Evolutionary conservation across 495 filamentous ascomycete species (phyloP), one percentile per base, ranked within the genome.

Genomic region (Penicillium cinerascens): DNA sequence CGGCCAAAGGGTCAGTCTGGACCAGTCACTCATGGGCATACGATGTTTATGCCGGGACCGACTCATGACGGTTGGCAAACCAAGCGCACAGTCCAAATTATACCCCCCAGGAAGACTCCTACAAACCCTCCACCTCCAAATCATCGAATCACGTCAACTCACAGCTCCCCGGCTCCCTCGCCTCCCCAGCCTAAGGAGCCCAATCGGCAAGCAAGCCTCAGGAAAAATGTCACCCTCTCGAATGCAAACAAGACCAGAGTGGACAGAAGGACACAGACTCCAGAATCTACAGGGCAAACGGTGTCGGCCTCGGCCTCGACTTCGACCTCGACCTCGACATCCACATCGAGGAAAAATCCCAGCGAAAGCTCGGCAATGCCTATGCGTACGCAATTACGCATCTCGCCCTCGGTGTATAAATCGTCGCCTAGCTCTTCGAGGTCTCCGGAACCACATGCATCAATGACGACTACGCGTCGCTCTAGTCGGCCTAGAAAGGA

Each of bases 1-100:
- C 18, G 17, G 18, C n/a, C 6, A 21, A 20, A 5, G 20, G 22
- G 18, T 6, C 39, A 51, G 17, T 1, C 13, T 18, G 10, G 18
- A 1, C 29, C 10, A 15, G 50, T 58, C 7, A 54, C 51, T 13
- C 51, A 58, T 47, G 51, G 47, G 6, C 50, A 54, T 46, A 47
- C 46, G 2, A 41, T 25, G 9, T 54, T 58, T 22, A 29, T 20
- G 10, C 26, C 37, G 16, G 37, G 18, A 39, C 37, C n/a, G 16
- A 18, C 37, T 7, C n/a, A 20, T 3, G 37, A 39, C 13, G 37
- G n/a, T 4, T 39, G 37, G 37, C 18, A 16, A 2, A 39, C 37
- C 7, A 16, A 16, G 18, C 37, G 37, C 5, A 39, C 16, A 8
- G n/a, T 17, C 16, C n/a, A 39, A 0, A 11, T 20, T 6, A 16